Evolutionary conservation across 495 filamentous ascomycete genomes (phyloP), one percentile per base, ranked within the genome.

Genomic region (Penicillium ochrochloron): DNA sequence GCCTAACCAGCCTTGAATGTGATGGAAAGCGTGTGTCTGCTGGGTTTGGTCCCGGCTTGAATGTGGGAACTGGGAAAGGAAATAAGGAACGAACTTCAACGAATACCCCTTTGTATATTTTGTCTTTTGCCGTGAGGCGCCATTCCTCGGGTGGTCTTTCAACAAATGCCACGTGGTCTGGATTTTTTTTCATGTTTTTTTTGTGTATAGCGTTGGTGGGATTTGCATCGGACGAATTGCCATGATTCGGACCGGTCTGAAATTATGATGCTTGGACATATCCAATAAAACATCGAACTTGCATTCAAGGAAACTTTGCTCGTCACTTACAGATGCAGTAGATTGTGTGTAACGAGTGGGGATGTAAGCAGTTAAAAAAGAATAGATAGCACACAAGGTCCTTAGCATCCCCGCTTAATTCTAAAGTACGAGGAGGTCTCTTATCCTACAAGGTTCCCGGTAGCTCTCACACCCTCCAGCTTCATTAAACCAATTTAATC

Each of bases 1-100:
- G 87, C 86, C 86, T 68, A 86, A 85, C 52, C 84, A 92, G 83
- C 78, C 66, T 68, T 80, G 69, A 56, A 48, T 58, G 53, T 61
- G 21, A 9, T 19, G n/a, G 37, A 4, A 33, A 33, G 31, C 31
- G 31, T 33, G 31, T 9, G 2, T 6, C 8, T 33, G 31, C 31
- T 25, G 21, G 5, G 17, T 11, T 9, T 59, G 8, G 54, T 14
- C 7, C 21, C 7, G 12, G 1, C 1, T 39, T 37, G 19, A 25
- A 29, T 14, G 37, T 57, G 44, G 29, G 11, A 57, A 44, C 3
- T 11, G 51, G 31, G 33, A 44, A 50, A 11, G 19, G 12, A 48
- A 25, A 48, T 12, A 48, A n/a, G 57, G 55, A 57, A 35, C 19
- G 55, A 60, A 69, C n/a, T 51, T 46, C 39, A 66, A 64, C 51